A percentile compares a stretch with the other conserved stretches of the same genome.
phyloP scores from a whole-genome alignment of 1,284 basidiomycete species.

The Malassezia sp. region DNA sequence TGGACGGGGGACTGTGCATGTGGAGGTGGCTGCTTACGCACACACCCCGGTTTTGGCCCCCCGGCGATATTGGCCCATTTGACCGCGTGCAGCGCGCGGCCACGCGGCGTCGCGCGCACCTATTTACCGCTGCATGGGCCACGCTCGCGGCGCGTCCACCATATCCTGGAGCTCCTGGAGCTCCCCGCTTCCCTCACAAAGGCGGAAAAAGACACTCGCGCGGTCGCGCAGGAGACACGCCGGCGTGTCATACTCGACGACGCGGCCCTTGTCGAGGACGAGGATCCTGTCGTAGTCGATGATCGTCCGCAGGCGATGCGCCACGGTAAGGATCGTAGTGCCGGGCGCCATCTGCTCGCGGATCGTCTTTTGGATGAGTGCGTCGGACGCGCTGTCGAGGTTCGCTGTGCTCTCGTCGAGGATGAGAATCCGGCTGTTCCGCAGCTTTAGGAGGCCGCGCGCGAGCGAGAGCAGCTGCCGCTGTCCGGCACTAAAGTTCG shows the following conservation, averaged over 20 bases:
- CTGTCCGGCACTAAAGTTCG: constrained; percentile 52
- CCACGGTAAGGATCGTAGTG: constrained; percentile 52
- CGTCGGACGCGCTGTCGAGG: constrained; percentile 49
- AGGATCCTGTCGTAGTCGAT: constrained; percentile 53
- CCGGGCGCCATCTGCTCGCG: constrained; percentile 46
- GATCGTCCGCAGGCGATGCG: constrained; percentile 59
- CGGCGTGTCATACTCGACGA: constrained; percentile 69
- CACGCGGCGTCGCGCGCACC: too few species aligned
- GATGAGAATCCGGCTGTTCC: constrained; percentile 51
- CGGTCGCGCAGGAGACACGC: constrained; percentile 51
- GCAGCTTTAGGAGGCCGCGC: constrained; percentile 51
- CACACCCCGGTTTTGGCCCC: too few species aligned
- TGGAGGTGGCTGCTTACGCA: not conserved
- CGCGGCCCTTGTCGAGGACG: constrained; percentile 52
- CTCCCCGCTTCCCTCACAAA: constrained; percentile 38
- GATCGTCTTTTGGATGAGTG: constrained; percentile 51
- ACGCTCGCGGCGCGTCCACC: too few species aligned
- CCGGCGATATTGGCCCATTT: too few species aligned
- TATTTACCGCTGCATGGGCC: too few species aligned
- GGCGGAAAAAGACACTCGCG: constrained; percentile 24
- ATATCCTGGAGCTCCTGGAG: constrained; percentile 13
- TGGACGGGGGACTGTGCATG: not conserved
- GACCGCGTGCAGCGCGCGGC: too few species aligned
- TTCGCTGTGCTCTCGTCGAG: constrained; percentile 53
- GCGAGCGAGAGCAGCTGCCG: constrained; percentile 53